Evolutionary conservation across 768 basidiomycete genomes (phyloP).

Genomic region (Trametes gibbosa): DNA sequence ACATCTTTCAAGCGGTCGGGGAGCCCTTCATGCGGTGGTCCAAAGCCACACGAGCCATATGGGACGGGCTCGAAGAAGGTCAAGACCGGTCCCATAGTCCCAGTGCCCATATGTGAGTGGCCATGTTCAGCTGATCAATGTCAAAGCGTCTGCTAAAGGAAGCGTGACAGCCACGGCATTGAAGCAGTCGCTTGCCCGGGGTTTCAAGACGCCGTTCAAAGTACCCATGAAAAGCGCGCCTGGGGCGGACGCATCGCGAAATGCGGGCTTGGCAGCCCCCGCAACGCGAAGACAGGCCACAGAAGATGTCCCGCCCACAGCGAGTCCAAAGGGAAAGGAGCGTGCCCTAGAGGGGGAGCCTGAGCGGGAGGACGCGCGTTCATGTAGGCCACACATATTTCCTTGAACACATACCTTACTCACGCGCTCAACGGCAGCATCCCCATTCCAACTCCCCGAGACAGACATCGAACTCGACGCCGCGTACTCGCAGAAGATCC

Average conservation of each 20-base stretch:
- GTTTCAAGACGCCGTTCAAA: slow-evolving; percentile 28
- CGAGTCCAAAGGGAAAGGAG: slow-evolving; percentile 1
- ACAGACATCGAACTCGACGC: slow-evolving; percentile 30
- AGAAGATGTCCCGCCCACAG: neutral
- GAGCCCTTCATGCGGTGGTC: slow-evolving; percentile 14
- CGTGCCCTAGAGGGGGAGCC: neutral
- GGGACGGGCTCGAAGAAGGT: neutral
- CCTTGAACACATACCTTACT: too few species aligned
- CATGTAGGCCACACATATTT: too few species aligned
- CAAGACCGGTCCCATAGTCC: neutral
- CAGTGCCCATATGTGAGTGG: slow-evolving; percentile 17
- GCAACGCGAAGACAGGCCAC: neutral
- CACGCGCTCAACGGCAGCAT: slow-evolving; percentile 12
- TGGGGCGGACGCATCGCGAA: neutral
- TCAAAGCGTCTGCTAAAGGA: neutral
- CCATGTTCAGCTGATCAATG: neutral
- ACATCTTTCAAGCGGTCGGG: slow-evolving; percentile 14
- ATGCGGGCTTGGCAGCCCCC: neutral
- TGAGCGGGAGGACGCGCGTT: neutral
- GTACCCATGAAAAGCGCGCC: slow-evolving; percentile 21
- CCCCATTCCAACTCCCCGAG: slow-evolving; percentile 17
- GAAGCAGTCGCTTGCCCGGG: slow-evolving; percentile 2
- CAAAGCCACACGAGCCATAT: neutral
- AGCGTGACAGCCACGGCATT: slow-evolving; percentile 10
- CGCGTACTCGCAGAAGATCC: slow-evolving; percentile 30